Evolutionary conservation across 805 yeast genomes (phyloP).

Genomic region (Cyberlindnera amylophila): DNA sequence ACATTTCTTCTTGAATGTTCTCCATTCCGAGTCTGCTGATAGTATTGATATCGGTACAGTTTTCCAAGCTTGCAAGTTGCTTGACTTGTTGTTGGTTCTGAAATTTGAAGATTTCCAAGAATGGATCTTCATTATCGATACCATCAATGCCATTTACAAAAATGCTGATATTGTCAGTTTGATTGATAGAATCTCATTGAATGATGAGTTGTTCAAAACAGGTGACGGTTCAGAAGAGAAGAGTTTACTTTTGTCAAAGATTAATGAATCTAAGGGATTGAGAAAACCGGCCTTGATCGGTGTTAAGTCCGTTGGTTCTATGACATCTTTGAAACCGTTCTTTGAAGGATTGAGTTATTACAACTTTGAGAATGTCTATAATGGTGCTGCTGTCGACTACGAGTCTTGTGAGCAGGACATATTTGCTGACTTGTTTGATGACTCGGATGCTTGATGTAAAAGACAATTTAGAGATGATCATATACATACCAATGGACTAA

Average conservation of each 20-base stretch:
- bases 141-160: slow-evolving; percentile 52
- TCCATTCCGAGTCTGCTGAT: slow-evolving; percentile 27
- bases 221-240: slow-evolving; percentile 24
- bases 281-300: slow-evolving; percentile 35
- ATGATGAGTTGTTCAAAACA: slow-evolving; percentile 12
- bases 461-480: no score
- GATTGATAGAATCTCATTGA: slow-evolving; percentile 24
- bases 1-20: slow-evolving; percentile 40
- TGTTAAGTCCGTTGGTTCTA: slow-evolving; percentile 34
- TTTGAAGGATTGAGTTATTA: slow-evolving; percentile 62
- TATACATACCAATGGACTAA: no score
- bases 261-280: slow-evolving; percentile 27
- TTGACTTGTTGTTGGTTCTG: slow-evolving; percentile 68
- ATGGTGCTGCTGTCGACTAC: slow-evolving; percentile 40
- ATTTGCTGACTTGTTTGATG: slow-evolving; percentile 49
- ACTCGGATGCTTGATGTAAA: slow-evolving; percentile 1
- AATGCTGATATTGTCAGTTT: slow-evolving; percentile 27
- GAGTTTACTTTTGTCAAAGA: slow-evolving; percentile 15
- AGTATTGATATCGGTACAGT: slow-evolving; percentile 39
- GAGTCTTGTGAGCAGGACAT: slow-evolving; percentile 53
- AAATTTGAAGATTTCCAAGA: slow-evolving; percentile 79
- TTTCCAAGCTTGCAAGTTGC: slow-evolving; percentile 66
- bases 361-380: slow-evolving; percentile 63
- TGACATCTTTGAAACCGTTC: slow-evolving; percentile 54
- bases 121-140: slow-evolving; percentile 82